Base-by-base conservation (phyloP, 345 rosid genomes). In the Salix koriyanagi region DNA sequence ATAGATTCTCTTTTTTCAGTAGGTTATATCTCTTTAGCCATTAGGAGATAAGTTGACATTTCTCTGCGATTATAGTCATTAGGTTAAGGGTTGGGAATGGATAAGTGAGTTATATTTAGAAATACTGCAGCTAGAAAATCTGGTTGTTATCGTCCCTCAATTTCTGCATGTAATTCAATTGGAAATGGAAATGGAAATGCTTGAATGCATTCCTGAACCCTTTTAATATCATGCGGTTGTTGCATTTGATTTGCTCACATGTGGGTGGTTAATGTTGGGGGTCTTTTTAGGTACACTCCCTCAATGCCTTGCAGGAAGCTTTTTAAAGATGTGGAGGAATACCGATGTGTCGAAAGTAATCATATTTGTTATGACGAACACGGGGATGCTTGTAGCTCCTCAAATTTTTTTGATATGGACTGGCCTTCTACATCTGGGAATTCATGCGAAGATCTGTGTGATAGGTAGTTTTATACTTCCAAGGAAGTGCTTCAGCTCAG, bases 381-480 rank as follows among this genome's bases (percentile, higher is more conserved):
- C 66, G 96, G 84, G 13, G 91, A 86, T 3, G 87, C 81, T 50
- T 90, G 90, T 79, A 87, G 84, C 81, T 89, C 89, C 79, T 82
- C 91, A 68, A 79, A 86, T 82, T 93, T 95, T 76, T 80, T 89
- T 58, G 96, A 91, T 80, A 72, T 88, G 80, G 99, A 90, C n/a
- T 89, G 94, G 94, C 84, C 88, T 69, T 96, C 98, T 80, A 93
- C 99, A 70, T 91, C 99, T 11, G 99, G 91, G 75, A 91, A 91
- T 87, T 91, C 97, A 12, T 88, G 89, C 13, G 97, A 93, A 71
- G 97, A 93, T 76, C 77, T 75, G 58, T 84, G 75, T 77, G 91
- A 86, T 74, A 91, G 98, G 98, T 96, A 86, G 32, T 39, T 71
- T 48, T 44, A 11, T 65, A 37, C 50, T 25, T 73, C 64, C 28